A percentile compares a stretch with the other conserved stretches of the same genome.
Conservation (phyloP, 805 yeast genomes). For the Kuraishia piskuri region DNA sequence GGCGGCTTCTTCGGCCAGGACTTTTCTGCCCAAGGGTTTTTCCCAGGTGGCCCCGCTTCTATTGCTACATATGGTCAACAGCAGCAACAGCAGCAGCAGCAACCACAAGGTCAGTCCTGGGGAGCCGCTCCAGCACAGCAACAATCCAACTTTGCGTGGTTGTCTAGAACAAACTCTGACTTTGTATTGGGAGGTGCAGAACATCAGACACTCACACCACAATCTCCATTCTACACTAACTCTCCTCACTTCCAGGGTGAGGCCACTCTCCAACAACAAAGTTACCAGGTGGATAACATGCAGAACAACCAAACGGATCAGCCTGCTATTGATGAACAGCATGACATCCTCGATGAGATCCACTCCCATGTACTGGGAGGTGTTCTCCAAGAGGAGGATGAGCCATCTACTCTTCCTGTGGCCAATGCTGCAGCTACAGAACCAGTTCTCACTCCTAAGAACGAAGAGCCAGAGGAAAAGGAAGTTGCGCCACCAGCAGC, state of each 20-base stretch:
- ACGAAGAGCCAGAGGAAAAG: slow-evolving; percentile 1
- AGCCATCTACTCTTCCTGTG: background rate
- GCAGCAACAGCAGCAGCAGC: slow-evolving; percentile 3
- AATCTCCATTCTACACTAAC: background rate
- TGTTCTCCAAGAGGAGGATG: slow-evolving; percentile 24
- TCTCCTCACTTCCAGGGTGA: slow-evolving; percentile 1
- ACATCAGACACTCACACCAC: background rate
- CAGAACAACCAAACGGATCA: slow-evolving; percentile 8
- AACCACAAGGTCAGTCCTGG: background rate
- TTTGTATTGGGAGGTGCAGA: background rate
- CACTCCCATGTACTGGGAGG: slow-evolving; percentile 32
- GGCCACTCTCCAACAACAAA: background rate
- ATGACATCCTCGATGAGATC: slow-evolving; percentile 25
- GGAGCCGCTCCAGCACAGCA: background rate
- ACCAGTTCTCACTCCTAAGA: background rate
- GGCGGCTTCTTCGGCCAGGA: background rate
- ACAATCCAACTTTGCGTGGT: background rate
- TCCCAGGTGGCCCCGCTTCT: background rate
- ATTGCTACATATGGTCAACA: slow-evolving; percentile 4
- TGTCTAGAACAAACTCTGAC: background rate
- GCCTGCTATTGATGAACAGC: slow-evolving; percentile 5
- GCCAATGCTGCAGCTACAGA: background rate
- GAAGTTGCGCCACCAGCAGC: slow-evolving; percentile 4
- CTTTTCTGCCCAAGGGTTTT: background rate
- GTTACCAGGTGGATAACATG: background rate